A percentile compares a stretch with the other conserved stretches of the same genome.
Evolutionary conservation across 2,329 filamentous ascomycete genomes (phyloP).

Genomic region (Monilinia fructicola): DNA sequence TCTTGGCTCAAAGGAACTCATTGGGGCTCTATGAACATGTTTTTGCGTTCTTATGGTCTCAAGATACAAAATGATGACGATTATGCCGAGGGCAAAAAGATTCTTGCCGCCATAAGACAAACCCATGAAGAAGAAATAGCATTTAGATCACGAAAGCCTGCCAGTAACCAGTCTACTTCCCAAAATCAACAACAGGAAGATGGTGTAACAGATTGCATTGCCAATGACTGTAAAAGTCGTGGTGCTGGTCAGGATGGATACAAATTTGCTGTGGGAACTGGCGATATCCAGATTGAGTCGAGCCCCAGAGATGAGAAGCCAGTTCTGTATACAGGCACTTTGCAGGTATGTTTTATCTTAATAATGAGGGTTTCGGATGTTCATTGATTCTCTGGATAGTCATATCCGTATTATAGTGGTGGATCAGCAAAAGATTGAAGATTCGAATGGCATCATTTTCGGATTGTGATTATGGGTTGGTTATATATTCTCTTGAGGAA

Average conservation of each 20-base stretch:
- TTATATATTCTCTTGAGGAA: background rate
- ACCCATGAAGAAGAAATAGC: background rate
- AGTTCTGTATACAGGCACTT: background rate
- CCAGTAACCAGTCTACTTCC: background rate
- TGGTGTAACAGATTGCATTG: background rate
- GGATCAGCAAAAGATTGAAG: background rate
- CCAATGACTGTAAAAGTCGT: too few species aligned
- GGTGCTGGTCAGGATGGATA: background rate
- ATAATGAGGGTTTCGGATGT: fast-evolving
- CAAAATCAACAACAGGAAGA: background rate
- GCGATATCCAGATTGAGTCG: background rate
- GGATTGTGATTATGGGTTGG: too few species aligned
- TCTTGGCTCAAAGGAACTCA: background rate
- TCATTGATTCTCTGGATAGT: background rate
- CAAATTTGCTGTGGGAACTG: background rate
- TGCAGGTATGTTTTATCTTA: background rate
- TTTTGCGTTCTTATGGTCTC: background rate
- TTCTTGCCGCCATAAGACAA: background rate
- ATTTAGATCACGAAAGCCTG: too few species aligned
- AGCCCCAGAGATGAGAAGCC: background rate
- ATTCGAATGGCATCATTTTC: background rate
- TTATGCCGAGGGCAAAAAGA: background rate
- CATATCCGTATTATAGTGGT: background rate
- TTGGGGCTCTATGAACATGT: background rate
- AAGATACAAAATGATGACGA: background rate